Evolutionary conservation across 352 stramenopile species (phyloP), one percentile per base, ranked within the genome.

Genomic region (Phytophthora lateralis): DNA sequence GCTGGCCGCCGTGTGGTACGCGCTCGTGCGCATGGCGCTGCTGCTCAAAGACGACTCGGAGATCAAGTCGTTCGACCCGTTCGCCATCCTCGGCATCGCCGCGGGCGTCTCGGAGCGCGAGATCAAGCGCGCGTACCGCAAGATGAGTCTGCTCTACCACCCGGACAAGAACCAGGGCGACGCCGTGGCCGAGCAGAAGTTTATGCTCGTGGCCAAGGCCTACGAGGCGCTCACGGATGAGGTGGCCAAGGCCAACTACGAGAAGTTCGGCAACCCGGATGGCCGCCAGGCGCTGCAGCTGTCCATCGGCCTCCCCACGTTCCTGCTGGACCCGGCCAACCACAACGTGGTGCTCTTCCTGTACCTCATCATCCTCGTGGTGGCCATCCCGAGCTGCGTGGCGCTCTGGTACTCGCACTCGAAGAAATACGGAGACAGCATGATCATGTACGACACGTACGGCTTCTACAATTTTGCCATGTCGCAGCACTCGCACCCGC

Each of bases 401-500:
- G 97, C 90, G 60, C 80, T 94, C 4, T 99, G 97, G 84, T 98
- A 98, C 80, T 95, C 91, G 66, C 87, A 97, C 75, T 98, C 92
- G 65, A 99, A 99, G 80, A 97, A 98, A 68, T 99, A 98, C 71
- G 97, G 97, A 27, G 97, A 99, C 82, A 98, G 97, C 70, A 98
- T 99, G 85, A 98, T 99, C 76, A 98, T 99, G 95, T 99, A 99
- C 82, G 96, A 99, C 78, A 99, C 97, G 53, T 99, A 99, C 75
- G 93, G 93, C 30, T 99, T 98, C 78, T 99, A 98, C 82, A 98
- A 99, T 80, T 96, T 98, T 62, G 88, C 96, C 42, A 90, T 99
- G 63, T 97, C 90, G 60, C 94, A 98, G 70, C 80, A 98, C 73
- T 96, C 94, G 42, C 79, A 97, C 50, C 81, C 98, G 38, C 98